Base-by-base conservation (phyloP, 2,329 filamentous ascomycete genomes). In the Colletotrichum lini region DNA sequence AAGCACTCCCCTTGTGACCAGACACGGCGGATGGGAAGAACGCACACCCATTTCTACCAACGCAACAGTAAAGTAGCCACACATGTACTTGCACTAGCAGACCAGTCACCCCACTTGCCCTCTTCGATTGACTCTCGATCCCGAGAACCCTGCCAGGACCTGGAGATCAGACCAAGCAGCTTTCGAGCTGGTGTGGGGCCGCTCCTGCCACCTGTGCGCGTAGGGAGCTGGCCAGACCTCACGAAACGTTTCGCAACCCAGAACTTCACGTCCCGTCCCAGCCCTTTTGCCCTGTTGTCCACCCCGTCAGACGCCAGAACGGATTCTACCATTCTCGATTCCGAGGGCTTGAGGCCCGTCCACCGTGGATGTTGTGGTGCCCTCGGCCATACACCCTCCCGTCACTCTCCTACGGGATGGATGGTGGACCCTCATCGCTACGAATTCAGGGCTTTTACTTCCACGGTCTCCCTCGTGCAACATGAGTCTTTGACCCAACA, bases 81-180 rank as follows among this genome's bases (percentile, higher is more conserved):
- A 38, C 9, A 38, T 8, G 35, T 38, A 38, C 35, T 38, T 38
- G 35, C 35, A 38, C 35, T 38, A 3, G 35, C 35, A 38, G n/a
- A 23, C 47, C 15, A 61, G 44, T 23, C 8, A 49, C 35, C 58
- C 68, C 65, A 47, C 68, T 54, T 40, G 8, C 65, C 65, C 53
- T 67, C 18, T 71, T 69, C 69, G 69, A 72, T 72, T 50, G 45
- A 72, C 69, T 69, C 63, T 70, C 67, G 69, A 72, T 72, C 40
- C 45, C 53, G n/a, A 69, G 65, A 69, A 53, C 74, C 75, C 75
- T 76, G 73, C 73, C 40, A 42, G 54, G 70, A 57, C 74, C 65
- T 79, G 75, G 73, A 73, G 75, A 82, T 82, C 80, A 80, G 75
- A 74, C 77, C 79, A 80, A 80, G 80, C 73, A 76, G 78, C 65